Conservation (phyloP, 306 rosid species). For the Rubus idaeus region DNA sequence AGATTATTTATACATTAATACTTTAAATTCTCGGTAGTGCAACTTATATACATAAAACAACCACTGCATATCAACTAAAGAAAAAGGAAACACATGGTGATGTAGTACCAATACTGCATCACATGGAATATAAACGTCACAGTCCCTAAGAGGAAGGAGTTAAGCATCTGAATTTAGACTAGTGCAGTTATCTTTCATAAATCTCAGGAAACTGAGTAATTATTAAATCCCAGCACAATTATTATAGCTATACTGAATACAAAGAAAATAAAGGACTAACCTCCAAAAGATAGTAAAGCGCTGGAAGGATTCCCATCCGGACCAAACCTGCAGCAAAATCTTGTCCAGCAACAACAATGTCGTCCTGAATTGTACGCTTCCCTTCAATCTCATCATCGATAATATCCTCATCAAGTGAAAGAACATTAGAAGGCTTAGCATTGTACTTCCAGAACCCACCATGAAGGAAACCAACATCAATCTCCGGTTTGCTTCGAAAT, state of each 20-base stretch:
- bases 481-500: slow-evolving; percentile 79
- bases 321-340: slow-evolving; percentile 89
- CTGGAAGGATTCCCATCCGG: slow-evolving; percentile 86
- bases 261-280: slow-evolving; percentile 34
- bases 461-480: slow-evolving; percentile 73
- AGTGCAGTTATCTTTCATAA: slow-evolving; percentile 2
- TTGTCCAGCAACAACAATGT: slow-evolving; percentile 86
- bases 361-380: slow-evolving; percentile 88
- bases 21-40: neutral
- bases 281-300: slow-evolving; percentile 87
- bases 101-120: neutral
- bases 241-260: neutral
- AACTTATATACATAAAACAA: neutral
- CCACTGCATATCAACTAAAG: neutral
- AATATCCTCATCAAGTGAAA: slow-evolving; percentile 50
- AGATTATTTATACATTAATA: neutral
- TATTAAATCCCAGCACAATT: neutral
- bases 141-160: neutral
- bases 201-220: neutral
- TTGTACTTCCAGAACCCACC: slow-evolving; percentile 98
- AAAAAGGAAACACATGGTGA: neutral
- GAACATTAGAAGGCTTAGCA: slow-evolving; percentile 78
- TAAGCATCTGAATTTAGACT: slow-evolving; percentile 8
- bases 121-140: neutral
- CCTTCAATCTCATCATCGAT: slow-evolving; percentile 59